Conservation (phyloP, 164 flowering plant genomes). For the Paratinospora sagittata region DNA sequence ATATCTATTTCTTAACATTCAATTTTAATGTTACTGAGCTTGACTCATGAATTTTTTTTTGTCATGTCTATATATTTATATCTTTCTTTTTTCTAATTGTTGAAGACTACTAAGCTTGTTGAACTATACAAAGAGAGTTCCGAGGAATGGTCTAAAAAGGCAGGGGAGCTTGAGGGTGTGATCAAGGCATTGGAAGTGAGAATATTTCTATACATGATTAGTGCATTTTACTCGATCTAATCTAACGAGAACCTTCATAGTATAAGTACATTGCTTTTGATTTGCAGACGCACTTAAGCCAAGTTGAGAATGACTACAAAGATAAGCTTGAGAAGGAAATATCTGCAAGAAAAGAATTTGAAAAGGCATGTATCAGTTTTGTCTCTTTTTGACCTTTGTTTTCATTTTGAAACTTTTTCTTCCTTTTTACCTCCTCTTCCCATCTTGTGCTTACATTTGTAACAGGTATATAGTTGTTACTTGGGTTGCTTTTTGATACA, state of each 20-base stretch:
- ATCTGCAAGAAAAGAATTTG: constrained; percentile 41
- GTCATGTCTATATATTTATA: background rate
- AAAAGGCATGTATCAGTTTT: constrained; percentile 44
- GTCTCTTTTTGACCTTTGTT: background rate
- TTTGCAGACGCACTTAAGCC: constrained; percentile 60
- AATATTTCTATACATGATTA: background rate
- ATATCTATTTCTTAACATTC: too few relatives aligned
- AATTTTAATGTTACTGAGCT: too few relatives aligned
- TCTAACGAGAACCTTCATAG: background rate
- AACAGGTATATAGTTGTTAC: background rate
- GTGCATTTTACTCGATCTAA: background rate
- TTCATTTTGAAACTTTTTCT: background rate
- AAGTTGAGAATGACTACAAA: constrained; percentile 69
- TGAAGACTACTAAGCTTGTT: constrained; percentile 58
- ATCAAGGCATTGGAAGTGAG: constrained; percentile 88
- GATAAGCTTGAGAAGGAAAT: constrained; percentile 69
- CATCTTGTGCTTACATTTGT: background rate
- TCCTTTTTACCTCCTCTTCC: constrained; percentile 6
- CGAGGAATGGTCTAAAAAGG: constrained; percentile 94
- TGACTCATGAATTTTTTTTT: background rate
- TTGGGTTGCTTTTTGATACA: background rate
- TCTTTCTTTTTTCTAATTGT: background rate
- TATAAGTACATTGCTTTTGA: background rate
- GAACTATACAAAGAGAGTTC: constrained; percentile 91
- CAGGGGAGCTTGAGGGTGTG: constrained; percentile 95